These are phyloP conservation scores for Rickenella mellea DNA, from an alignment of 768 basidiomycete species.

Conservation along the genomic window DNA sequence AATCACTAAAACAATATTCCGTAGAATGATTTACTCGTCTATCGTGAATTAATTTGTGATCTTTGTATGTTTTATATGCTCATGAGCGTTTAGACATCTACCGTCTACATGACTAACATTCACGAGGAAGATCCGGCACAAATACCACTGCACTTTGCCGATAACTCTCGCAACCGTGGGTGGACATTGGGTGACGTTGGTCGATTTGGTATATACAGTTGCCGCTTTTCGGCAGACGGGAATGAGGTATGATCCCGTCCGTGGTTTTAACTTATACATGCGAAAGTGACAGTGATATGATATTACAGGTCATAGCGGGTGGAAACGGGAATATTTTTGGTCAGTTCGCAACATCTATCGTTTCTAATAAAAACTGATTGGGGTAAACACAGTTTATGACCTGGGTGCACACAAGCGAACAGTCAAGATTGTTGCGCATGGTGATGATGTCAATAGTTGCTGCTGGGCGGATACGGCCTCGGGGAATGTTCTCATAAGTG, in stretches of 20 bases:
- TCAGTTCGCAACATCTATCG: background rate
- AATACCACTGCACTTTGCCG: slow-evolving; percentile 46
- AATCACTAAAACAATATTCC: background rate
- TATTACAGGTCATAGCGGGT: background rate
- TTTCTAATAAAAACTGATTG: slow-evolving; percentile 6
- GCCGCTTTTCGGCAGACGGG: slow-evolving; percentile 93
- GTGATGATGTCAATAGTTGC: slow-evolving; percentile 88
- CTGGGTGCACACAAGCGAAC: slow-evolving; percentile 69
- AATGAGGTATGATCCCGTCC: slow-evolving; percentile 67
- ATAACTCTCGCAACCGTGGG: slow-evolving; percentile 11
- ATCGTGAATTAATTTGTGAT: slow-evolving; percentile 41
- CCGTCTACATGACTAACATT: slow-evolving; percentile 67
- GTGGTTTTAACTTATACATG: background rate
- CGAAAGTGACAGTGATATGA: background rate
- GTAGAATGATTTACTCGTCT: slow-evolving; percentile 86
- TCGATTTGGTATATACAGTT: slow-evolving; percentile 79
- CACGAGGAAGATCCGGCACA: slow-evolving; percentile 52
- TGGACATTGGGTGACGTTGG: slow-evolving; percentile 30
- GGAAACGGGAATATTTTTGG: background rate
- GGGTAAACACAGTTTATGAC: slow-evolving; percentile 66
- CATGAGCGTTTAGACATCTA: slow-evolving; percentile 4
- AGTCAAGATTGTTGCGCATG: slow-evolving; percentile 81
- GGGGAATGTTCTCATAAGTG: slow-evolving; percentile 90
- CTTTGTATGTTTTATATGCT: background rate
- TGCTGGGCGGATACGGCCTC: slow-evolving; percentile 92